A percentile compares a stretch with the other conserved stretches of the same genome.
Evolutionary conservation across 495 filamentous ascomycete genomes (phyloP).

Genomic region (Aspergillus indologenus): DNA sequence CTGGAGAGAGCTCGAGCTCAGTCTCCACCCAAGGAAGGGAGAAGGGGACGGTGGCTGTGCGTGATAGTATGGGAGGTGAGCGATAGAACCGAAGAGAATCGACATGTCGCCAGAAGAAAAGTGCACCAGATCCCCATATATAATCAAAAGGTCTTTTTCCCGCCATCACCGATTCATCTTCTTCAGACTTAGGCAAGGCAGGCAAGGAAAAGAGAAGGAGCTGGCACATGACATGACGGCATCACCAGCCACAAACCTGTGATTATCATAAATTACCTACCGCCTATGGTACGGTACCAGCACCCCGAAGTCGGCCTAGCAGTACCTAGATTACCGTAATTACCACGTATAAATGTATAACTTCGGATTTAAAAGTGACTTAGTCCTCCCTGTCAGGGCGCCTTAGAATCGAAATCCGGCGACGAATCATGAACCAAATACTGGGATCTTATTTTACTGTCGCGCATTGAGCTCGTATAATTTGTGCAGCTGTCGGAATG

Average conservation of each 20-base stretch:
- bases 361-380: neutral
- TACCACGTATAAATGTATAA: neutral
- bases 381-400: too few species aligned
- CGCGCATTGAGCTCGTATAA: neutral
- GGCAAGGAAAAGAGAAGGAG: neutral
- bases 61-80: neutral
- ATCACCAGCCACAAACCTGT: neutral
- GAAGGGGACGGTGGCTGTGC: neutral
- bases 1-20: neutral
- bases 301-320: neutral
- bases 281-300: conserved; percentile 3
- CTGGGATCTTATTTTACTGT: neutral
- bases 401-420: too few species aligned
- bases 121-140: neutral
- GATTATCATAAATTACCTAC: neutral
- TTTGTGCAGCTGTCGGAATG: neutral
- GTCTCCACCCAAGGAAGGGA: neutral
- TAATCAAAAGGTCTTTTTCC: neutral
- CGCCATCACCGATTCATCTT: neutral
- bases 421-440: too few species aligned
- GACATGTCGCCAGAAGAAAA: neutral
- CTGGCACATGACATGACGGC: conserved; percentile 6
- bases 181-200: neutral
- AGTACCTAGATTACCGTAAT: neutral
- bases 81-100: neutral